These are phyloP conservation scores for Papilionanthe hybrid DNA, from an alignment of 116 monocot species.

Conservation along the genomic window DNA sequence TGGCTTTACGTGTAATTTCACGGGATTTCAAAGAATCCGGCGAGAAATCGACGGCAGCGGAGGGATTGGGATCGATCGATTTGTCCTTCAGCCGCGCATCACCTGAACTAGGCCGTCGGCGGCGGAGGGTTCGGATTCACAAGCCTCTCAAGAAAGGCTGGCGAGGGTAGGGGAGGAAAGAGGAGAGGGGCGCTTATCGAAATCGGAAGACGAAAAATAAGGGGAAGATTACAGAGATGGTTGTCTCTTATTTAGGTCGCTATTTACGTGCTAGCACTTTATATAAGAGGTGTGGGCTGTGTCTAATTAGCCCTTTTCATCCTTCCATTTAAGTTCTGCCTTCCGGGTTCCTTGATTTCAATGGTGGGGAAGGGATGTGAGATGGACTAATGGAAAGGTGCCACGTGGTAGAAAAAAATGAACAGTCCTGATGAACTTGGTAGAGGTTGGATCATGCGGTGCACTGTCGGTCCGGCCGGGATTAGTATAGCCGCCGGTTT, in stretches of 20 bases:
- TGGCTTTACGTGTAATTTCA: slow-evolving; percentile 2
- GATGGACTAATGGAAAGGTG: background rate
- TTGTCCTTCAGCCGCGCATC: background rate
- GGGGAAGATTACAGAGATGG: slow-evolving; percentile 4
- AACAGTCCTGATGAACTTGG: background rate
- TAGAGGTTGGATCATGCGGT: background rate
- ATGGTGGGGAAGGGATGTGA: background rate
- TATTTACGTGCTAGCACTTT: background rate
- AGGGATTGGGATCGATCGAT: background rate
- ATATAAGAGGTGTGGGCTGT: background rate
- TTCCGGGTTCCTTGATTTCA: background rate
- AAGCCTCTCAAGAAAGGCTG: background rate
- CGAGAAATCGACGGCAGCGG: background rate
- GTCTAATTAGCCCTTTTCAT: background rate
- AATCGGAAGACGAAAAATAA: slow-evolving; percentile 2
- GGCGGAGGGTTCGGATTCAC: slow-evolving; percentile 6
- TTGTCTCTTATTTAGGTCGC: slow-evolving; percentile 9
- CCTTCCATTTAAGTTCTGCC: background rate
- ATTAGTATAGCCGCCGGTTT: background rate
- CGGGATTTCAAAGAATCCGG: background rate
- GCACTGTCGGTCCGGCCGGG: background rate
- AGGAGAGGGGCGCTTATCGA: slow-evolving; percentile 7
- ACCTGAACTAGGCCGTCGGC: slow-evolving; percentile 6
- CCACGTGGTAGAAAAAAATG: background rate
- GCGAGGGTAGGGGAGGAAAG: background rate